phyloP scores from a whole-genome alignment of 2,329 filamentous ascomycete genomes.

The Venturia asperata region DNA sequence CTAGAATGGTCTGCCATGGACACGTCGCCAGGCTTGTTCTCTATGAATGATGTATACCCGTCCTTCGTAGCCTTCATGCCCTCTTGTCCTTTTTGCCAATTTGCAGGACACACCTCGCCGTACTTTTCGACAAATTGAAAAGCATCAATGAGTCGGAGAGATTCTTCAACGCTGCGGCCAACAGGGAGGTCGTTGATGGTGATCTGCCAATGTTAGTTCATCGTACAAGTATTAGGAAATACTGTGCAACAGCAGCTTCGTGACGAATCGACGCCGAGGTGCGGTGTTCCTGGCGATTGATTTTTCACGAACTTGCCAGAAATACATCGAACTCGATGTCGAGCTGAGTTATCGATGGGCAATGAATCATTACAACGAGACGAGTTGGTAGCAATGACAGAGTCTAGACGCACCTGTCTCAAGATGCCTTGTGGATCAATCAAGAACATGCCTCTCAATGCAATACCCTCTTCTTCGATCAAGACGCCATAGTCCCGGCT shows the following conservation, averaged over 20 bases:
- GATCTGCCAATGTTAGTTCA: conserved; percentile 4
- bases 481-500: conserved; percentile 57
- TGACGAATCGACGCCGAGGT: background rate
- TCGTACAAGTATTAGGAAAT: background rate
- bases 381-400: background rate
- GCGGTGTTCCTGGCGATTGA: background rate
- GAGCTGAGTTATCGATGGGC: background rate
- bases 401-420: conserved; percentile 50
- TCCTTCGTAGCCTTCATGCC: conserved; percentile 26
- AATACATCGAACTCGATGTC: no score
- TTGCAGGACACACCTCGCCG: conserved; percentile 38
- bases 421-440: conserved; percentile 57
- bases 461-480: conserved; percentile 56
- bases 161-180: conserved; percentile 58
- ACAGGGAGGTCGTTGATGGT: conserved; percentile 31
- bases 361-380: background rate
- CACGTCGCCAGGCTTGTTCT: conserved; percentile 5
- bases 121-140: conserved; percentile 39
- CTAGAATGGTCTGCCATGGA: background rate
- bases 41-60: background rate
- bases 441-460: conserved; percentile 58
- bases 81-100: conserved; percentile 36
- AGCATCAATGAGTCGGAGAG: conserved; percentile 49
- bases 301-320: background rate
- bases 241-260: background rate